Conservation (phyloP, 345 rosid species). For the Odontarrhena argentea region DNA sequence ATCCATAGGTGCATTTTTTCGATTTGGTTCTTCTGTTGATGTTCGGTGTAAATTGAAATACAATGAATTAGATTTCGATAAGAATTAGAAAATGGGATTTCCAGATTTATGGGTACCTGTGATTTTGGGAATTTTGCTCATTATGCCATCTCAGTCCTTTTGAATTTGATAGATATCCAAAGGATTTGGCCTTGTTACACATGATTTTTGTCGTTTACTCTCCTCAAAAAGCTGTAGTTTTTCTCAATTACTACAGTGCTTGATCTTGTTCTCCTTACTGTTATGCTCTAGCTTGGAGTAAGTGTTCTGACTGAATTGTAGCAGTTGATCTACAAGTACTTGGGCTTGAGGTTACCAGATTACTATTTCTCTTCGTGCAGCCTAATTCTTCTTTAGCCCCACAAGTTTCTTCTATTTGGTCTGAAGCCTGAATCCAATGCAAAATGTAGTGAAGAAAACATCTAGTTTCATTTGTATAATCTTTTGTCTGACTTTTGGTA, state of each 20-base stretch:
- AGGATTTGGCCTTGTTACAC: background rate
- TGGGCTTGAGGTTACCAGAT: background rate
- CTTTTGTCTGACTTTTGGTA: conserved; percentile 2
- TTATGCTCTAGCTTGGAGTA: background rate
- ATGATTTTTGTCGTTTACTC: background rate
- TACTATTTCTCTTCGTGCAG: background rate
- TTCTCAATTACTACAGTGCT: background rate
- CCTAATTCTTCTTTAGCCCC: background rate
- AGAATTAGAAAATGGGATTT: background rate
- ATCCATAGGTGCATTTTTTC: background rate
- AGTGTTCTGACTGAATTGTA: background rate
- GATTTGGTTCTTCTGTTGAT: background rate
- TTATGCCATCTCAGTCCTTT: background rate
- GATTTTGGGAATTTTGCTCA: conserved; percentile 21
- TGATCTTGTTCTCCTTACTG: conserved; percentile 1
- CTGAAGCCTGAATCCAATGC: background rate
- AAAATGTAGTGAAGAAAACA: background rate
- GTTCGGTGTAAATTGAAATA: background rate
- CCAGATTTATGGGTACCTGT: conserved; percentile 2
- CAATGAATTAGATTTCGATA: background rate
- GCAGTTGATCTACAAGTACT: background rate
- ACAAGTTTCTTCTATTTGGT: background rate
- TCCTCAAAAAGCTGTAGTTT: background rate
- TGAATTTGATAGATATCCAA: background rate
- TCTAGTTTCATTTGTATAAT: background rate